These are phyloP conservation scores for Ephemerocybe angulata DNA, from an alignment of 768 basidiomycete species.

Conservation along the genomic window DNA sequence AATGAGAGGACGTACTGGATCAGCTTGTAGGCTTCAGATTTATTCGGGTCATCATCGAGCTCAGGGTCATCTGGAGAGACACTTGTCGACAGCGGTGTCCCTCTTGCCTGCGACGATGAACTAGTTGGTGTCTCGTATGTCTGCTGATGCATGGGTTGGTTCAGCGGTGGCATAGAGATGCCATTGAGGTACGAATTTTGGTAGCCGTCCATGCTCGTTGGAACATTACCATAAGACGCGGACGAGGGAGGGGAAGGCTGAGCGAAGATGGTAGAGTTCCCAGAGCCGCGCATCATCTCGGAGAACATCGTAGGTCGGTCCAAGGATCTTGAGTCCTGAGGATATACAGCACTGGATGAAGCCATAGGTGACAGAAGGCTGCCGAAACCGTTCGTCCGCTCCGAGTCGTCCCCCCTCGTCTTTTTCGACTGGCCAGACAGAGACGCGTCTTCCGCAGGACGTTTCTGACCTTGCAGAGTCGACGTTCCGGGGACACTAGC, in stretches of 20 bases:
- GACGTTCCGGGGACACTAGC: conserved; percentile 6
- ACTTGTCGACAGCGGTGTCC: conserved; percentile 14
- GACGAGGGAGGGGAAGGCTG: conserved; percentile 40
- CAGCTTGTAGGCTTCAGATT: conserved; percentile 76
- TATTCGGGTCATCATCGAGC: conserved; percentile 68
- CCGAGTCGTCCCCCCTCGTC: conserved; percentile 39
- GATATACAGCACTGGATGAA: conserved; percentile 43
- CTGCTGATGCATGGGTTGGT: conserved; percentile 31
- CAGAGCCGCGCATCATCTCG: conserved; percentile 53
- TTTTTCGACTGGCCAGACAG: conserved; percentile 47
- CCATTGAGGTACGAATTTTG: conserved; percentile 51
- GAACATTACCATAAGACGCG: conserved; percentile 35
- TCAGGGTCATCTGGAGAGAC: conserved; percentile 45
- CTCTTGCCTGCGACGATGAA: neutral
- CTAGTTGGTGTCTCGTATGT: conserved; percentile 4
- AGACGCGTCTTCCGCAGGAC: conserved; percentile 49
- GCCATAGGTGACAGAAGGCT: conserved; percentile 54
- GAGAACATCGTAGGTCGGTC: conserved; percentile 53
- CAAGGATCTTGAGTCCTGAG: conserved; percentile 36
- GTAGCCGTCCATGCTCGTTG: conserved; percentile 37
- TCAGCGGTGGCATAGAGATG: conserved; percentile 46
- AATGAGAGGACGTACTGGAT: conserved; percentile 52
- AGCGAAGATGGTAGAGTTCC: conserved; percentile 62
- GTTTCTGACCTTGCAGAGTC: conserved; percentile 39
- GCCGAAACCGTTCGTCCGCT: conserved; percentile 47